Conservation (phyloP, 2,329 filamentous ascomycete species). For the Trichoderma asperellum region DNA sequence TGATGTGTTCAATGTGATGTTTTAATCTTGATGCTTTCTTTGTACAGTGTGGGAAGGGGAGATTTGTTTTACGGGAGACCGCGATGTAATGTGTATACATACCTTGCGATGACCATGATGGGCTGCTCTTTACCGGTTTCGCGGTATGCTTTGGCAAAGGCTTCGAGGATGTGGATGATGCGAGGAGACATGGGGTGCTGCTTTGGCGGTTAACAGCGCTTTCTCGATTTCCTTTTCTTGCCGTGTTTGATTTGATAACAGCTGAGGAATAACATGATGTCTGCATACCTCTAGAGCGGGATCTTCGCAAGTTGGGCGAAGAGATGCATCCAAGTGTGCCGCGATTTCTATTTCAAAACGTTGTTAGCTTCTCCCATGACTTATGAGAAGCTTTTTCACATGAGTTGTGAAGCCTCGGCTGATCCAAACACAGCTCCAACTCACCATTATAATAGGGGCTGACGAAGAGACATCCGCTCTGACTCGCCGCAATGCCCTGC, state of each 20-base stretch:
- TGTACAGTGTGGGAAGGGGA: background rate
- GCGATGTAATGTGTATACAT: background rate
- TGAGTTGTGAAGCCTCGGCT: background rate
- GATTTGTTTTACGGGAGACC: background rate
- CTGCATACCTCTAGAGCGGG: slow-evolving; percentile 31
- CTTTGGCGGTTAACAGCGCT: background rate
- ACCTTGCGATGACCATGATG: slow-evolving; percentile 33
- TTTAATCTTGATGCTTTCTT: background rate
- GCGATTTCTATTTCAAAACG: slow-evolving; percentile 28
- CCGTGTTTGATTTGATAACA: background rate
- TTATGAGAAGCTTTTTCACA: background rate
- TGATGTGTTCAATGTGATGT: slow-evolving; percentile 3
- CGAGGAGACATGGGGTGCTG: slow-evolving; percentile 33
- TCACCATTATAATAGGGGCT: slow-evolving; percentile 35
- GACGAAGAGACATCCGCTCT: slow-evolving; percentile 34
- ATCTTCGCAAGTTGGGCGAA: slow-evolving; percentile 27
- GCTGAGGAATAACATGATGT: background rate
- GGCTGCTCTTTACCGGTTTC: slow-evolving; percentile 32
- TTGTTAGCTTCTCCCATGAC: background rate
- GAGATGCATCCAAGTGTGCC: slow-evolving; percentile 31
- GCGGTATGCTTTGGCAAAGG: slow-evolving; percentile 26
- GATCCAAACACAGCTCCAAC: background rate
- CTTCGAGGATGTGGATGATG: slow-evolving; percentile 32
- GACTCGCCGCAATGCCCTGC: slow-evolving; percentile 36
- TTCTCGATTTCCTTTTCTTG: background rate